Percentiles rank a stretch among this genome's conserved stretches.
These are phyloP conservation scores for Shiraia sp. DNA, from an alignment of 2,329 filamentous ascomycete species.

Conservation along the genomic window DNA sequence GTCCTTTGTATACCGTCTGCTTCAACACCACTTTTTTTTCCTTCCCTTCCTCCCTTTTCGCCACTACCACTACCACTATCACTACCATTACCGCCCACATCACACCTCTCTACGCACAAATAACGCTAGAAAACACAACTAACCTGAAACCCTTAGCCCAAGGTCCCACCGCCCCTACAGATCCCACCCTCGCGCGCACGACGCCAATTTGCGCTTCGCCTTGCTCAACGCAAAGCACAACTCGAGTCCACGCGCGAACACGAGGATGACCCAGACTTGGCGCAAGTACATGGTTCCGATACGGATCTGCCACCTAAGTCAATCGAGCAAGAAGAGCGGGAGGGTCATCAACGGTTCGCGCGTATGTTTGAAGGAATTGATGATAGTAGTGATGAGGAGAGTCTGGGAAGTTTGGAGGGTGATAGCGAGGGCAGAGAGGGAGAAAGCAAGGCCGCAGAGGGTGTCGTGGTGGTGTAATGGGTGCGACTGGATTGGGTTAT, in stretches of 20 bases:
- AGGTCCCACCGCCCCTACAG: slow-evolving; percentile 66
- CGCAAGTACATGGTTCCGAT: slow-evolving; percentile 8
- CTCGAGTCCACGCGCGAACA: slow-evolving; percentile 29
- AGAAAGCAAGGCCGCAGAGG: slow-evolving; percentile 2
- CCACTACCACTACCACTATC: no score
- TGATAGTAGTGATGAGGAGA: slow-evolving; percentile 33
- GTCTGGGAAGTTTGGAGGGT: slow-evolving; percentile 10
- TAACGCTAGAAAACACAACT: no score
- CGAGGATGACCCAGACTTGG: slow-evolving; percentile 22
- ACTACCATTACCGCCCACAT: no score
- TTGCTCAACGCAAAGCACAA: slow-evolving; percentile 59
- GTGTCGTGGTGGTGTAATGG: not conserved
- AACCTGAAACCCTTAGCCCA: no score
- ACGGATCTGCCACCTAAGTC: no score
- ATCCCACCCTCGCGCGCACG: slow-evolving; percentile 85
- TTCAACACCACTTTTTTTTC: no score
- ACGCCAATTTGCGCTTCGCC: slow-evolving; percentile 83
- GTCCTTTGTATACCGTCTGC: no score
- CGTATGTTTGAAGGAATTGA: slow-evolving; percentile 42
- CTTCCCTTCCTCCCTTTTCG: no score
- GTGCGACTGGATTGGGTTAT: no score
- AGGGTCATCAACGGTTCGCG: slow-evolving; percentile 38
- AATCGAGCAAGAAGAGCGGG: slow-evolving; percentile 34
- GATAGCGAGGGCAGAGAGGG: slow-evolving; percentile 5
- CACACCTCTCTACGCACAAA: no score